phyloP scores from a whole-genome alignment of 2,329 filamentous ascomycete genomes.

The Monosporascus sp. region DNA sequence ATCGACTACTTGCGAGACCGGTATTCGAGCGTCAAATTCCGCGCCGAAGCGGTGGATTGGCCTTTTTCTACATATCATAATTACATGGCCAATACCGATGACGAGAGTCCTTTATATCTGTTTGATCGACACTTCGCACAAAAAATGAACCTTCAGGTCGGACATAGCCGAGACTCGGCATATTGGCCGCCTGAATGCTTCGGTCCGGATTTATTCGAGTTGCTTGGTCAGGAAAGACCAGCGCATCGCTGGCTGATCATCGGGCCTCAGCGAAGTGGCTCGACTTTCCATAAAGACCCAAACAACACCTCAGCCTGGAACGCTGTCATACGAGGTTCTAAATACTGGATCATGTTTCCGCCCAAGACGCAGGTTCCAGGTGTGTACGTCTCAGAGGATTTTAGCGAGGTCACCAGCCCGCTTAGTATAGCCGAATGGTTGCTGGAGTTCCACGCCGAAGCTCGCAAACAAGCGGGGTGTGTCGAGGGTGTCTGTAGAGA shows the following conservation, averaged over 20 bases:
- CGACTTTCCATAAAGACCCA: slow-evolving; percentile 86
- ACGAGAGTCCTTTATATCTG: slow-evolving; percentile 88
- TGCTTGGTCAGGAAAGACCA: slow-evolving; percentile 72
- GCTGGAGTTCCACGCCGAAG: slow-evolving; percentile 80
- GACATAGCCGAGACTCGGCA: slow-evolving; percentile 41
- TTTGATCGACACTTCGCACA: slow-evolving; percentile 84
- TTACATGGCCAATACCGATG: slow-evolving; percentile 74
- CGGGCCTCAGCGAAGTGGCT: slow-evolving; percentile 79
- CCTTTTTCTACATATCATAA: slow-evolving; percentile 70
- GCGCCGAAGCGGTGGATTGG: slow-evolving; percentile 94
- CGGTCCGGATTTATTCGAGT: slow-evolving; percentile 76
- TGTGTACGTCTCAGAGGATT: slow-evolving; percentile 83
- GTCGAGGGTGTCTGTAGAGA: slow-evolving; percentile 77
- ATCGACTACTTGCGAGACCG: slow-evolving; percentile 58
- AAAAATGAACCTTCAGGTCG: slow-evolving; percentile 72
- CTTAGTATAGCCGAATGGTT: slow-evolving; percentile 97
- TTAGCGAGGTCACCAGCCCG: slow-evolving; percentile 88
- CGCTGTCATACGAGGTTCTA: slow-evolving; percentile 79
- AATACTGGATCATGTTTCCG: slow-evolving; percentile 99
- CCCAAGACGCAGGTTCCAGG: slow-evolving; percentile 74
- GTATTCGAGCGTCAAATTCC: slow-evolving; percentile 66
- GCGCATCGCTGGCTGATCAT: slow-evolving; percentile 92
- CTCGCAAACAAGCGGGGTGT: slow-evolving; percentile 69
- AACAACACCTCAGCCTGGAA: slow-evolving; percentile 84
- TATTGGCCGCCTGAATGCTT: slow-evolving; percentile 86